Base-by-base conservation (phyloP, 2,329 filamentous ascomycete genomes). In the Sporothrix sp. region DNA sequence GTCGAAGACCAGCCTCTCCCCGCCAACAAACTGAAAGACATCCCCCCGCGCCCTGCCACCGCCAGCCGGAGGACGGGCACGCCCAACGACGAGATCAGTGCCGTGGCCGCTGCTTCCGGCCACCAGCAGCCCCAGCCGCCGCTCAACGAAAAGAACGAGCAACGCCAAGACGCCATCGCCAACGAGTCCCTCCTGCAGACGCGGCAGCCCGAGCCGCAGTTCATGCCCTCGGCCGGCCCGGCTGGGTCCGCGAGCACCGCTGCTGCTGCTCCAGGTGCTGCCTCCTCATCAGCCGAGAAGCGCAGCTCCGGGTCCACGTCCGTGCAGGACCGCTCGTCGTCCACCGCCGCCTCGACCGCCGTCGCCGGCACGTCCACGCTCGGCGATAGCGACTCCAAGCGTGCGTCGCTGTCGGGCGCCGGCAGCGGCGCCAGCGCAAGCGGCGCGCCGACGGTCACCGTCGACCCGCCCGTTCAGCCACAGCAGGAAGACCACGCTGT, bases 21-120 rank as follows among this genome's bases (percentile, higher is more conserved):
- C 30, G 64, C 62, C 42, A 80, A 75, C 62, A 78, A 79, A 68
- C 67, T 80, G 57, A 69, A 80, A 58, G 78, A 71, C 61, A 67
- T 81, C 37, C 75, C 75, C 23, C 69, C 71, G 48, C 68, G 77
- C 46, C 76, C 76, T 38, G 66, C 72, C 30, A 78, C 76, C 8
- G 72, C 74, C 53, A 78, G 72, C 58, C 71, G 75, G 53, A 70
- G 74, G 56, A 74, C 74, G 16, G 70, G 66, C 36, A 78, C 74
- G 11, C 73, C 73, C 7, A 72, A 71, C 28, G 76, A 78, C 37
- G 72, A 77, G 56, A 66, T 68, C 21, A 62, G 64, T 18, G 61
- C 62, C n/a, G n/a, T 28, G 57, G 59, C 54, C 67, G 66, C 62
- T 64, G 69, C 56, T 62, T 64, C 23, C n/a, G n/a, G n/a, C n/a